A percentile compares a stretch with the other conserved stretches of the same genome.
Conservation (phyloP, 2,329 filamentous ascomycete genomes). For the Aspergillus ochraceus region DNA sequence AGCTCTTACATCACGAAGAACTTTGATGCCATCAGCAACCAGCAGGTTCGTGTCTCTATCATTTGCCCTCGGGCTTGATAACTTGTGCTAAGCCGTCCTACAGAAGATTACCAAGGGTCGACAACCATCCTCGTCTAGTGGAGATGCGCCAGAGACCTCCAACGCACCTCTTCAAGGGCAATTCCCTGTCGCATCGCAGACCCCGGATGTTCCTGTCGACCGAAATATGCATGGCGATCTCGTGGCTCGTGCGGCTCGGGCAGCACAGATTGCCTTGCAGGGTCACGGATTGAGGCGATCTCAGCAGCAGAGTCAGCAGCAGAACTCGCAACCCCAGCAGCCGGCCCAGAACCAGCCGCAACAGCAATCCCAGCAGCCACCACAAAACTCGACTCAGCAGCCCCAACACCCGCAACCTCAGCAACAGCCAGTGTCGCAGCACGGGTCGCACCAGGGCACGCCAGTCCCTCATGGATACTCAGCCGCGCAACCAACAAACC, state of each 20-base stretch:
- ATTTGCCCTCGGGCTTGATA: not conserved
- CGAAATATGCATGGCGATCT: slow-evolving; percentile 46
- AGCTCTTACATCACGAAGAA: slow-evolving; percentile 60
- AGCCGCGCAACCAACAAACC: slow-evolving; percentile 30
- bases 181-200: slow-evolving; percentile 40
- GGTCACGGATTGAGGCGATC: slow-evolving; percentile 41
- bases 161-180: slow-evolving; percentile 43
- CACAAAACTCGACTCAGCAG: slow-evolving; percentile 27
- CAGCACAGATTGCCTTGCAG: slow-evolving; percentile 50
- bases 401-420: slow-evolving; percentile 24
- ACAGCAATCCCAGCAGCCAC: slow-evolving; percentile 23
- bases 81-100: slow-evolving; percentile 24
- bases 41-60: slow-evolving; percentile 37
- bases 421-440: slow-evolving; percentile 23
- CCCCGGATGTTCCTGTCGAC: slow-evolving; percentile 41
- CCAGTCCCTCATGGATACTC: slow-evolving; percentile 38
- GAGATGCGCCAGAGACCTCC: slow-evolving; percentile 37
- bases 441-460: slow-evolving; percentile 26
- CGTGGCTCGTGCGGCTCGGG: slow-evolving; percentile 48
- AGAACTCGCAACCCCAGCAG: slow-evolving; percentile 28
- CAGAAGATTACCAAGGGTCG: slow-evolving; percentile 37
- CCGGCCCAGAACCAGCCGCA: slow-evolving; percentile 12
- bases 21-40: slow-evolving; percentile 53
- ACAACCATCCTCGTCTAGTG: slow-evolving; percentile 37
- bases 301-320: slow-evolving; percentile 34